phyloP scores from a whole-genome alignment of 2,329 filamentous ascomycete species.

The Claviceps citrina region DNA sequence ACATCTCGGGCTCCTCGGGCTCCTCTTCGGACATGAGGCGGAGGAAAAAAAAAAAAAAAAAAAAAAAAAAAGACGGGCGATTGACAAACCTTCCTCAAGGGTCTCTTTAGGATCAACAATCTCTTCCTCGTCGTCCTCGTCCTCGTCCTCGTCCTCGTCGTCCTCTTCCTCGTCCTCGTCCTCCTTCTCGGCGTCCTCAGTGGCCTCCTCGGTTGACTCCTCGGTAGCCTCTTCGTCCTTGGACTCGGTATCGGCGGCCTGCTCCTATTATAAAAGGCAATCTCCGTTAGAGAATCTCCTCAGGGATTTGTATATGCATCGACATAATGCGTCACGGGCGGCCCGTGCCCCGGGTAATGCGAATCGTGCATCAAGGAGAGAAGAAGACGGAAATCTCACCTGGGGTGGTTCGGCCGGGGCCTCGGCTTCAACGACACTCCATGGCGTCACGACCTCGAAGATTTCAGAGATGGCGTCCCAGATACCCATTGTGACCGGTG shows the following conservation, averaged over 20 bases:
- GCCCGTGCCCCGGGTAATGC: neutral
- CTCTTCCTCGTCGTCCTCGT: conserved; percentile 66
- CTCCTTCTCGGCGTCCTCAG: conserved; percentile 28
- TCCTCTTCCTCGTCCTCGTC: conserved; percentile 38
- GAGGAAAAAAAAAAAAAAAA: neutral
- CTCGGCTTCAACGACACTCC: conserved; percentile 49
- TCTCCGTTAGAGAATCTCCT: neutral
- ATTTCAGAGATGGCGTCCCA: conserved; percentile 50
- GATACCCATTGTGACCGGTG: conserved; percentile 44
- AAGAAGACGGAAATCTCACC: conserved; percentile 22
- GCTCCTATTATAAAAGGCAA: conserved; percentile 18
- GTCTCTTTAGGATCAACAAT: conserved; percentile 77
- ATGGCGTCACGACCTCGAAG: conserved; percentile 49
- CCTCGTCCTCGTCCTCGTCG: conserved; percentile 49
- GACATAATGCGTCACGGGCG: neutral
- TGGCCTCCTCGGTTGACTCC: conserved; percentile 18
- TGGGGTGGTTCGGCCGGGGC: conserved; percentile 50
- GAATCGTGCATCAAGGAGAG: neutral
- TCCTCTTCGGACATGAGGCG: neutral
- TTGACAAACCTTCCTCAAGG: conserved; percentile 72
- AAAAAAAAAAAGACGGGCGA: neutral
- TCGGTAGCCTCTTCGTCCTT: conserved; percentile 24
- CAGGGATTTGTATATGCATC: neutral
- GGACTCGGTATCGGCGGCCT: conserved; percentile 35
- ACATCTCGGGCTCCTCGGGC: neutral